Base-by-base conservation (phyloP, 805 yeast genomes). In the Candida glaebosa region DNA sequence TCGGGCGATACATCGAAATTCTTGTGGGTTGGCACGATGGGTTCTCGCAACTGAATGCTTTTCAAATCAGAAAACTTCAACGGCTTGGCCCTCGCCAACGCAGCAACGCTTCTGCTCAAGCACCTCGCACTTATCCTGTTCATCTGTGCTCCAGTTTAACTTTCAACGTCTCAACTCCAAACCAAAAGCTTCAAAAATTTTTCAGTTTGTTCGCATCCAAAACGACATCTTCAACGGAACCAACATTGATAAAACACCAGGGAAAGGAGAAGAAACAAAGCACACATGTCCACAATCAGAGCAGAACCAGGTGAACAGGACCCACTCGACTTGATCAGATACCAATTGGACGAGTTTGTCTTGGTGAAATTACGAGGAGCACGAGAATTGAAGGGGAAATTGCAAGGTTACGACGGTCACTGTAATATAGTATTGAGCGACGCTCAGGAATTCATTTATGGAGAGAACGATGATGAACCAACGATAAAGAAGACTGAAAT, bases 351-450 rank as follows among this genome's bases (percentile, higher is more conserved):
- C 58, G 98, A 93, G 64, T 69, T 73, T 39, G 88, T 93, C 18
- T 79, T 79, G 56, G 91, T 93, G 43, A 93, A 93, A 60, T 77
- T 93, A 45, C 82, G 98, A 61, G 98, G 96, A 16, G 91, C 93
- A 49, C 78, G 99, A 54, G 96, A 91, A 59, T 77, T 93, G 66
- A 78, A 79, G 20, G 99, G 99, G 3, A 82, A 79, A 47, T 72
- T 93, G 41, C 98, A 90, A 61, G 95, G 96, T 1, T 91, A 87
- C 65, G 99, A 91, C 65, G 85, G 95, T 37, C 99, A 91, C 65
- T 93, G 98, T 66, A 93, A 95, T 61, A 79, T 93, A 74, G 96
- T 93, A 30, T 75, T 93, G 48, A 88, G 97, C 51, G 95, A 93
- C 54, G 96, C 96, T 5, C 77, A 75, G 41, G 99, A 93, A 58